Evolutionary conservation across 169 alveolate species (phyloP), one percentile per base, ranked within the genome.

Genomic region (Plasmodium knowlesi): DNA sequence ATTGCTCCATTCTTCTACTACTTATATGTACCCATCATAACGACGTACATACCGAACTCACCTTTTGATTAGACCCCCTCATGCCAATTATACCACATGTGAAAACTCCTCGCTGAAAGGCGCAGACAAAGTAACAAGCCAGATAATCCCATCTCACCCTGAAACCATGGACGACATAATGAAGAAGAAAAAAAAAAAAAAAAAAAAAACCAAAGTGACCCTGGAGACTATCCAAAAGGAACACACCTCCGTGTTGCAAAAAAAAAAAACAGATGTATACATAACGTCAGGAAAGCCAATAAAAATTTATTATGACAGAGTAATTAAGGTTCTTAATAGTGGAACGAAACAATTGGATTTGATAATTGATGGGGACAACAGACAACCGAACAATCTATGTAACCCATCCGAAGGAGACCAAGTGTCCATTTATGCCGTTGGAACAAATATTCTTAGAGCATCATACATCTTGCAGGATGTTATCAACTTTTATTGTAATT

Each of bases 171-270:
- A n/a, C 16, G 34, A 61, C 37, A 61, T 22, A n/a, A 22, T 37
- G 34, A 61, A 22, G 34, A 61, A 8, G 39, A 82, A 57, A 25
- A 82, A 43, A 76, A 67, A 85, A 53, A 85, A 85, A 32, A 85
- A 85, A 32, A 85, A 85, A 74, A 73, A 25, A 34, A 34, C 37
- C 12, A 37, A 74, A 12, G 84, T 85, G 25, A 72, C 80, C 34
- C 22, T 85, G 6, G 93, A 85, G 41, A 85, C 74, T 6, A 22
- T 85, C 57, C 93, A 85, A 85, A 85, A 70, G 43, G 93, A 85
- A 46, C 25, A 76, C 41, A 37, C 39, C n/a, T 53, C 37, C 10
- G 84, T 85, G 22, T 43, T 74, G 25, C 61, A 74, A 72, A 85
- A 85, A 53, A 73, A 53, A 74, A 85, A 70, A 0, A 85, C 57